Evolutionary conservation across 2,329 filamentous ascomycete genomes (phyloP).

Genomic region (Harringtonia lauricola): DNA sequence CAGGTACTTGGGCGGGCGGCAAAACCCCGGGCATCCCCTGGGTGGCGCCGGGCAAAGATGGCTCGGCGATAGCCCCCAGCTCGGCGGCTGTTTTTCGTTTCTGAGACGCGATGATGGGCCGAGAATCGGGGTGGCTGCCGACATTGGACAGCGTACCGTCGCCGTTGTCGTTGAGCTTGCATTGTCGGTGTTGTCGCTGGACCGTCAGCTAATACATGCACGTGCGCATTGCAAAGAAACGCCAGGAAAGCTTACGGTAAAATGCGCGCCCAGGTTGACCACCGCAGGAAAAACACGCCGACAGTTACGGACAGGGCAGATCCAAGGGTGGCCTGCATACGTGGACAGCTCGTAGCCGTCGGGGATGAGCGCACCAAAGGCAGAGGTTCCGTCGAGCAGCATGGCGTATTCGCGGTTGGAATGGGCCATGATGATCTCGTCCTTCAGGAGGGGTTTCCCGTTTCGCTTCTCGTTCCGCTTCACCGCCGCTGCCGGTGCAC

Average conservation of each 20-base stretch:
- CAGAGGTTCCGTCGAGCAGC: neutral
- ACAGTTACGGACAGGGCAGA: slow-evolving; percentile 15
- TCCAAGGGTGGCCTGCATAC: slow-evolving; percentile 10
- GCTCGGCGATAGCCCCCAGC: slow-evolving; percentile 6
- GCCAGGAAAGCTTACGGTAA: slow-evolving; percentile 9
- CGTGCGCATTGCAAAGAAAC: neutral
- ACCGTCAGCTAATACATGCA: too few species aligned
- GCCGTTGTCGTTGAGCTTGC: slow-evolving; percentile 17
- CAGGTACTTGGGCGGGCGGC: neutral
- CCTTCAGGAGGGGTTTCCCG: neutral
- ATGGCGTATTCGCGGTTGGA: neutral
- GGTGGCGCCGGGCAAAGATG: neutral
- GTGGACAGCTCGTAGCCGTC: slow-evolving; percentile 11
- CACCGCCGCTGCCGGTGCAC: too few species aligned
- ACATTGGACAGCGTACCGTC: slow-evolving; percentile 18
- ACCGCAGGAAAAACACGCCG: slow-evolving; percentile 7
- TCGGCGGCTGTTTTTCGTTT: slow-evolving; percentile 7
- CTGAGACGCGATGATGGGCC: slow-evolving; percentile 14
- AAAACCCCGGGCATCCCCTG: too few species aligned
- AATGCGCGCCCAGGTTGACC: slow-evolving; percentile 12
- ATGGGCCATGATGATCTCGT: neutral
- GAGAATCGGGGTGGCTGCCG: slow-evolving; percentile 4
- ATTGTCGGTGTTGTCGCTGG: slow-evolving; percentile 10
- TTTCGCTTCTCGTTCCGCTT: too few species aligned
- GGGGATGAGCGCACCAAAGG: slow-evolving; percentile 2